Conservation (phyloP, 495 filamentous ascomycete genomes). For the Aspergillus conjunctus region DNA sequence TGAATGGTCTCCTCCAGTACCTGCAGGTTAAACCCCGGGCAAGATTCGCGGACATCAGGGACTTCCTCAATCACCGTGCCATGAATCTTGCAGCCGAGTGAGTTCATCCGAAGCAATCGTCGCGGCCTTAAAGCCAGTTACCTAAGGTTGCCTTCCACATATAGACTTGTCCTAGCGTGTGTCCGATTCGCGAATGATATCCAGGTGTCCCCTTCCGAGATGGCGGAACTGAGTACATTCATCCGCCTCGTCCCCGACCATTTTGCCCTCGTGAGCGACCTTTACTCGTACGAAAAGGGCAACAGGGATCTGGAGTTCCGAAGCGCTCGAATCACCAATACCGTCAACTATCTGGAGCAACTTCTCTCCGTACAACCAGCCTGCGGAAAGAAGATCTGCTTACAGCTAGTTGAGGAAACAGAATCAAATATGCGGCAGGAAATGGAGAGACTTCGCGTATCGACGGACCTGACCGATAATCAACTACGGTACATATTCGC, state of each 20-base stretch:
- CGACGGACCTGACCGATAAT: background rate
- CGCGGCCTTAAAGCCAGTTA: background rate
- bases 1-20: constrained; percentile 1
- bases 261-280: background rate
- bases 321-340: background rate
- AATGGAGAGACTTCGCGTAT: background rate
- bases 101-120: background rate
- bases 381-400: background rate
- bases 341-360: background rate
- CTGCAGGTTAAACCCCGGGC: background rate
- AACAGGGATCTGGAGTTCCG: background rate
- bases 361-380: background rate
- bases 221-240: background rate
- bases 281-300: background rate
- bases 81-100: background rate
- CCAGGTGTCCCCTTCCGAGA: background rate
- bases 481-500: background rate
- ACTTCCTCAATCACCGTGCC: background rate
- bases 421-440: background rate
- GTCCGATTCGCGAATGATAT: background rate
- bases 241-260: background rate
- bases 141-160: background rate
- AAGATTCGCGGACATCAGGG: constrained; percentile 1
- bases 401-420: background rate
- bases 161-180: background rate